Conservation (phyloP, 768 basidiomycete species). For the Psilocybe tampanensis region DNA sequence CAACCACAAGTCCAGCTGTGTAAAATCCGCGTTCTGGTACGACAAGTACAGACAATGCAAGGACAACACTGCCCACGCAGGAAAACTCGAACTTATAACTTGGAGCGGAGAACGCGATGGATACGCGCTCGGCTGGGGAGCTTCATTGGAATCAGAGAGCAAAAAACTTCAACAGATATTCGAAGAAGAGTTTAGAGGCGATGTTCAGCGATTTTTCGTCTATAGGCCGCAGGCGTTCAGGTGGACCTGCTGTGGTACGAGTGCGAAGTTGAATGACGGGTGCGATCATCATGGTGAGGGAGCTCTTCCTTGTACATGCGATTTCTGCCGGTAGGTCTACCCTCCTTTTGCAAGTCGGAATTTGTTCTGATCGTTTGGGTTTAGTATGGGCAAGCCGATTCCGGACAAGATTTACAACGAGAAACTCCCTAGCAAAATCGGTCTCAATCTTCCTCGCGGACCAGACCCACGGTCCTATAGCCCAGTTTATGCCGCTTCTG, state of each 20-base stretch:
- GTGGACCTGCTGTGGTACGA: slow-evolving; percentile 37
- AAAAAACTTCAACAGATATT: background rate
- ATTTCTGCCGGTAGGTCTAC: slow-evolving; percentile 34
- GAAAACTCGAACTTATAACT: background rate
- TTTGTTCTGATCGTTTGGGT: too few relatives aligned
- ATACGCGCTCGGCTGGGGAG: background rate
- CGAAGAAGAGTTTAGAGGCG: background rate
- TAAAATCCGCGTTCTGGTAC: background rate
- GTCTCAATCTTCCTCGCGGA: slow-evolving; percentile 1
- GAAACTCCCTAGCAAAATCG: background rate
- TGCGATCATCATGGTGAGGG: slow-evolving; percentile 38
- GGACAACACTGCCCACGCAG: background rate
- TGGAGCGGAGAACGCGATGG: slow-evolving; percentile 1
- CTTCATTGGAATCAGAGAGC: background rate
- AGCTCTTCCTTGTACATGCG: slow-evolving; percentile 31
- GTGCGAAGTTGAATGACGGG: slow-evolving; percentile 28
- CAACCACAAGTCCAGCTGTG: background rate
- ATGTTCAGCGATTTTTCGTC: background rate
- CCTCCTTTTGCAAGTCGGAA: background rate
- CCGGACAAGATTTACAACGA: slow-evolving; percentile 1
- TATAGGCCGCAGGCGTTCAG: slow-evolving; percentile 30
- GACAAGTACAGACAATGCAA: background rate
- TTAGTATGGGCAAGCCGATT: background rate
- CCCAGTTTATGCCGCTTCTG: background rate
- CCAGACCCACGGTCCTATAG: background rate